Evolutionary conservation across 1,139 yeast species (phyloP).

Genomic region (Sugiyamaella grinbergsii): DNA sequence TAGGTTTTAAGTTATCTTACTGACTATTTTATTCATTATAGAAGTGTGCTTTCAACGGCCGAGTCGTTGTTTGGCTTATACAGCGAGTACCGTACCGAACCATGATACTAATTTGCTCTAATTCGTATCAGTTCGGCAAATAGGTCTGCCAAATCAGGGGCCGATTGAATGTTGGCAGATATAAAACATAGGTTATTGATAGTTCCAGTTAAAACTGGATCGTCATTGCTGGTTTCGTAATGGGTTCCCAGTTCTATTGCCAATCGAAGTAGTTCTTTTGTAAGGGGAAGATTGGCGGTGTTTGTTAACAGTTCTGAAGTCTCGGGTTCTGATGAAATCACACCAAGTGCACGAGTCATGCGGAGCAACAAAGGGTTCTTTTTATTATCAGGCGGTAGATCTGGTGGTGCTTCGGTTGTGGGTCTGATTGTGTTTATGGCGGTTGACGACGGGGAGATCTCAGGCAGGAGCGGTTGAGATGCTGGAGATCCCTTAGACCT

Average conservation of each 20-base stretch:
- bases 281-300: slow-evolving; percentile 9
- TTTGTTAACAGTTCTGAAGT: background rate
- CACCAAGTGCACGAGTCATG: slow-evolving; percentile 29
- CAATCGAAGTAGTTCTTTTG: slow-evolving; percentile 13
- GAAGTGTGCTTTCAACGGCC: no score
- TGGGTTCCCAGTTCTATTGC: background rate
- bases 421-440: no score
- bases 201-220: slow-evolving; percentile 5
- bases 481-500: no score
- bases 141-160: slow-evolving; percentile 11
- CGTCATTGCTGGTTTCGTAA: background rate
- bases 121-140: slow-evolving; percentile 4
- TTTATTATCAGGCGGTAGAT: background rate
- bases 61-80: no score
- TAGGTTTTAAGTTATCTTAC: background rate
- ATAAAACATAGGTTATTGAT: slow-evolving; percentile 24
- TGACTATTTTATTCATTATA: no score
- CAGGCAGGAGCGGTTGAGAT: background rate
- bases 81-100: no score
- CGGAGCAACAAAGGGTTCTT: slow-evolving; percentile 19
- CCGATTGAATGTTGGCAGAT: slow-evolving; percentile 23
- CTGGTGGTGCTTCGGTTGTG: no score
- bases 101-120: background rate
- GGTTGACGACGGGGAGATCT: background rate
- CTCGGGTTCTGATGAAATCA: slow-evolving; percentile 21